Percentiles rank a stretch among this genome's conserved stretches.
Evolutionary conservation across 352 stramenopile species (phyloP).

Genomic region (Globisporangium abappressorium): DNA sequence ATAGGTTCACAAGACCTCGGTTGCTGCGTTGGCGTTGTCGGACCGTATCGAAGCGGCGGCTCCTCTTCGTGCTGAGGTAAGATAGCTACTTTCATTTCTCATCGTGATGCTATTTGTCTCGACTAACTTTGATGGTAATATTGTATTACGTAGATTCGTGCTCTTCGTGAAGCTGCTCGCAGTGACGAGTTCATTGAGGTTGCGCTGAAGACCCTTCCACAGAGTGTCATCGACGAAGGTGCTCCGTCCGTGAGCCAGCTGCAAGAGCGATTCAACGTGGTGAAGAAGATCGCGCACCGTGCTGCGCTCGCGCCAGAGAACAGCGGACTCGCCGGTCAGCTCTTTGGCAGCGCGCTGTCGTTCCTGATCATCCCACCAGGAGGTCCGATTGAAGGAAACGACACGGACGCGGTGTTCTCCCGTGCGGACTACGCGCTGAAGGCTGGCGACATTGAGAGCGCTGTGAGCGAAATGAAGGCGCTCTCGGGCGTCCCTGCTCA

Average conservation of each 20-base stretch:
- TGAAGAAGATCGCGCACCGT: conserved; percentile 69
- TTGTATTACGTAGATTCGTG: conserved; percentile 36
- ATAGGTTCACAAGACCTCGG: conserved; percentile 72
- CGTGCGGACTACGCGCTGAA: conserved; percentile 83
- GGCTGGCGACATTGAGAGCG: conserved; percentile 72
- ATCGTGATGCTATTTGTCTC: background rate
- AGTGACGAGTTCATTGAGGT: conserved; percentile 76
- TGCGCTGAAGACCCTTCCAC: conserved; percentile 60
- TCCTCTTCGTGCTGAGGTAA: conserved; percentile 60
- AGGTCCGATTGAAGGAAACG: conserved; percentile 66
- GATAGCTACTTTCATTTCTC: background rate
- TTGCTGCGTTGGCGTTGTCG: conserved; percentile 72
- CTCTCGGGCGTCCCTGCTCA: conserved; percentile 63
- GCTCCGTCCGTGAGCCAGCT: conserved; percentile 73
- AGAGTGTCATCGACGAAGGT: conserved; percentile 57
- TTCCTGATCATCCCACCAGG: conserved; percentile 76
- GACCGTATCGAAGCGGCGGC: conserved; percentile 77
- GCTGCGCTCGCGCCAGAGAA: conserved; percentile 66
- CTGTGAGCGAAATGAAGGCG: conserved; percentile 64
- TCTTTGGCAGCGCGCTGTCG: conserved; percentile 66
- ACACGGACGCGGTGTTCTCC: conserved; percentile 75
- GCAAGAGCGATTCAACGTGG: conserved; percentile 80
- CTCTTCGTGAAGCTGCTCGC: conserved; percentile 60
- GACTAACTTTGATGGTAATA: background rate
- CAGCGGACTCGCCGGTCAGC: conserved; percentile 66